phyloP scores from a whole-genome alignment of 768 basidiomycete genomes.

The Candolleomyces aberdarensis region DNA sequence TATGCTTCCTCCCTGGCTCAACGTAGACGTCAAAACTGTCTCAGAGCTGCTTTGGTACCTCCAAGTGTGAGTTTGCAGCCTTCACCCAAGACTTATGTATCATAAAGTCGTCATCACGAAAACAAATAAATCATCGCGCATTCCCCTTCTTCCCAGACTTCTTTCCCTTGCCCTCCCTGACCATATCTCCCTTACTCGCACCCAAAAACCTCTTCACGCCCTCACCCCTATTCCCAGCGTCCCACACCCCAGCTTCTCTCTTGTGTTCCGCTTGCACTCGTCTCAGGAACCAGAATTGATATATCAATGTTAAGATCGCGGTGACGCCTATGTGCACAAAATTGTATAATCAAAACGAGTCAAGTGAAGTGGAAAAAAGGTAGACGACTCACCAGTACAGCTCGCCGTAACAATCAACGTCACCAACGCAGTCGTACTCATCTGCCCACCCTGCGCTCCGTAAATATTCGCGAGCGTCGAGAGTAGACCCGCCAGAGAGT shows the following conservation, averaged over 20 bases:
- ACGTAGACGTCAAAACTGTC: too few species aligned
- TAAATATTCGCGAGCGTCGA: conserved; percentile 52
- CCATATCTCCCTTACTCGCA: conserved; percentile 7
- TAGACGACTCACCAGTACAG: too few species aligned
- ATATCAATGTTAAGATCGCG: conserved; percentile 37
- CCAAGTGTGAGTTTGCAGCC: too few species aligned
- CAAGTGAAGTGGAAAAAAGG: neutral
- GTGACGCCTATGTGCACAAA: conserved; percentile 23
- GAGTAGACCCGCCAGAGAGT: conserved; percentile 55
- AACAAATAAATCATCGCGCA: too few species aligned
- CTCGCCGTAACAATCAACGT: conserved; percentile 47
- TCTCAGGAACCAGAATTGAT: conserved; percentile 43
- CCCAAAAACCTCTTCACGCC: conserved; percentile 28
- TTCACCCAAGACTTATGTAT: too few species aligned
- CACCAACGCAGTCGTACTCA: conserved; percentile 39
- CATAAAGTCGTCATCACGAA: too few species aligned
- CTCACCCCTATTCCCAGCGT: conserved; percentile 42
- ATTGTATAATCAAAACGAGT: conserved; percentile 17
- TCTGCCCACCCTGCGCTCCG: conserved; percentile 44
- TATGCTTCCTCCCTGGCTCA: too few species aligned
- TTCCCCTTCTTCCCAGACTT: too few species aligned
- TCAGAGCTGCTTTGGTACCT: too few species aligned
- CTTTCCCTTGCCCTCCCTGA: neutral
- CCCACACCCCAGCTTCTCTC: conserved; percentile 36
- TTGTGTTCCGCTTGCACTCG: conserved; percentile 43